Percentiles rank a stretch among this genome's conserved stretches.
Evolutionary conservation across 1,284 basidiomycete species (phyloP).

Genomic region (Puccinia horiana): DNA sequence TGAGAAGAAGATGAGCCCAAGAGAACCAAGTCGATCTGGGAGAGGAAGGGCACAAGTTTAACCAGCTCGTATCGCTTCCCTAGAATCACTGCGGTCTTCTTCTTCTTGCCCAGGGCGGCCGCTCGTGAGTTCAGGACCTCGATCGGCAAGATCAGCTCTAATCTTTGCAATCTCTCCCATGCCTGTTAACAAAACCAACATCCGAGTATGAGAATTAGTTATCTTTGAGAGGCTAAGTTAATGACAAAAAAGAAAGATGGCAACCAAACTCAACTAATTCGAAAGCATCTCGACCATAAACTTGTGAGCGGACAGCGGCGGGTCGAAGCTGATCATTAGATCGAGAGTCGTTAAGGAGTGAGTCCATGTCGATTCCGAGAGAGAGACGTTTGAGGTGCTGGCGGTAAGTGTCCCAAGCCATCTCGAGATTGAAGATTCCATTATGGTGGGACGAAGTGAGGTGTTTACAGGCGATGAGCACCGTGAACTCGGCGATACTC

Average conservation of each 20-base stretch:
- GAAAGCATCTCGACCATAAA: slow-evolving; percentile 41
- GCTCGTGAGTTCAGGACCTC: background rate
- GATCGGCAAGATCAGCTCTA: slow-evolving; percentile 28
- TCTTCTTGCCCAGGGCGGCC: background rate
- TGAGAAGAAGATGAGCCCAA: background rate
- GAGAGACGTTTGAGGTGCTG: slow-evolving; percentile 28
- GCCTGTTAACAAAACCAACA: background rate
- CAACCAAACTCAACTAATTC: slow-evolving; percentile 23
- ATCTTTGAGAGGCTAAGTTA: background rate
- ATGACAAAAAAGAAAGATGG: background rate
- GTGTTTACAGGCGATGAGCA: slow-evolving; percentile 37
- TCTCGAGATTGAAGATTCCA: slow-evolving; percentile 44
- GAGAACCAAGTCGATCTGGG: slow-evolving; percentile 20
- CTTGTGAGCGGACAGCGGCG: slow-evolving; percentile 13
- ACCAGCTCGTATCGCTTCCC: slow-evolving; percentile 18
- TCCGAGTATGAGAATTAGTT: background rate
- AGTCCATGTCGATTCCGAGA: background rate
- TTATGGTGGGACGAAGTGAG: slow-evolving; percentile 7
- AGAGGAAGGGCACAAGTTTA: slow-evolving; percentile 21
- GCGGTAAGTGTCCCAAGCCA: slow-evolving; percentile 43
- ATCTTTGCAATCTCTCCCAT: slow-evolving; percentile 43
- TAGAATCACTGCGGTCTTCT: background rate
- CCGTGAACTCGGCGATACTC: slow-evolving; percentile 10
- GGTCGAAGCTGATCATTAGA: background rate
- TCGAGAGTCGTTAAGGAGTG: background rate